phyloP scores from a whole-genome alignment of 495 filamentous ascomycete genomes.

The Pyrenula massariospora region DNA sequence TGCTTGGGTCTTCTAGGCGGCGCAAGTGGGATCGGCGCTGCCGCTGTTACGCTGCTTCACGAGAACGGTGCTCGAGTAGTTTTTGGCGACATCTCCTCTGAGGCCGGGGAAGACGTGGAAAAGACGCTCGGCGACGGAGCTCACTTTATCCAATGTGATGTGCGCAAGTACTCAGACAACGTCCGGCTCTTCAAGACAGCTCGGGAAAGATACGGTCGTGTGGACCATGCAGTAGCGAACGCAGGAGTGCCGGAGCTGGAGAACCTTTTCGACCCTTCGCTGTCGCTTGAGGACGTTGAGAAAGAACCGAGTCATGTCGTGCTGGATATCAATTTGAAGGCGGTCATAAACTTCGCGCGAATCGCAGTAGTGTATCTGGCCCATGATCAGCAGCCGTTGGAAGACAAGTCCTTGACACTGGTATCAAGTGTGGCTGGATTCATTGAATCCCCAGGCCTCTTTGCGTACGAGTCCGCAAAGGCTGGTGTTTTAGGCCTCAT shows the following conservation, averaged over 20 bases:
- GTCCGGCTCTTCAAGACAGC: constrained; percentile 26
- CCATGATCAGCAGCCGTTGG: not conserved
- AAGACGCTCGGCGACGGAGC: constrained; percentile 12
- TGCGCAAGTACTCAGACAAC: constrained; percentile 28
- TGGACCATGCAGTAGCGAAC: constrained; percentile 40
- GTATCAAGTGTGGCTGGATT: constrained; percentile 34
- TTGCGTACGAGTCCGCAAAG: constrained; percentile 37
- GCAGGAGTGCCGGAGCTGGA: constrained; percentile 28
- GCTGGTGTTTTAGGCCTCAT: constrained; percentile 38
- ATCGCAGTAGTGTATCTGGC: constrained; percentile 12
- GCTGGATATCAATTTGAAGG: constrained; percentile 31
- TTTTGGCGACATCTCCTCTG: constrained; percentile 27
- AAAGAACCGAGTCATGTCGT: constrained; percentile 24
- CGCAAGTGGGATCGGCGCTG: constrained; percentile 36
- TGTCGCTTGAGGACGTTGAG: constrained; percentile 26
- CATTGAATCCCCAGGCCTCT: constrained; percentile 31
- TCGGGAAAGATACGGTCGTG: constrained; percentile 23
- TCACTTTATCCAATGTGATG: constrained; percentile 18
- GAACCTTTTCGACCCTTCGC: constrained; percentile 25
- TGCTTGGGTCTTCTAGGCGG: constrained; percentile 20
- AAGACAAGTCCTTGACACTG: constrained; percentile 33
- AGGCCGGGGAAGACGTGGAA: constrained; percentile 8
- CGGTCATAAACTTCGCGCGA: constrained; percentile 25
- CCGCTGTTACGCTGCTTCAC: constrained; percentile 31
- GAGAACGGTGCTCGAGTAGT: constrained; percentile 31